Base-by-base conservation (phyloP, 345 rosid species). In the Aethionema arabicum region DNA sequence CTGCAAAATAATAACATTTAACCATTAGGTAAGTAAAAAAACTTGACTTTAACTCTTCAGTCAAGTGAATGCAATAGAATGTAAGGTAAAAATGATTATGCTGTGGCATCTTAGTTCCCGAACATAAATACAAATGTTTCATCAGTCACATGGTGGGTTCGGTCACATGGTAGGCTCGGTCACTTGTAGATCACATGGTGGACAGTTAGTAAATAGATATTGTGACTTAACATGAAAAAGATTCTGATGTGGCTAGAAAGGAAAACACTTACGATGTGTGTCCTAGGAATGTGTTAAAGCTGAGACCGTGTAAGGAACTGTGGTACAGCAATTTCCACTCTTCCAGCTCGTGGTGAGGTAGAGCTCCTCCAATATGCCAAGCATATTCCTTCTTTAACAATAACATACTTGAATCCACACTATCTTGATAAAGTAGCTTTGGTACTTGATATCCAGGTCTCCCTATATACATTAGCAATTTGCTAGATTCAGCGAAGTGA, bases 351-450 rank as follows among this genome's bases (percentile, higher is more conserved):
- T 76, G 80, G 13, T 74, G 91, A 48, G 96, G 76, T 67, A 92
- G 88, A 56, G 80, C 83, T 65, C 98, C 98, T 71, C 89, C 98
- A 59, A 92, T 85, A 67, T 87, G 90, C 96, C 98, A 89, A 59
- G 98, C 95, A 69, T 83, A 87, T 72, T 85, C 96, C 56, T 80
- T 72, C 67, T 76, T 82, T 69, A 89, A 56, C 53, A 89, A 30
- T 41, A 88, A 59, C 32, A 67, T 38, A 12, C 54, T 73, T 38
- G 91, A 72, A 69, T 79, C 72, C 13, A 85, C 64, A 62, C 72
- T 77, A 52, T 83, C 84, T 36, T 65, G 59, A 72, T 59, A 60
- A 15, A 75, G 44, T 74, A 92, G 72, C 3, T n/a, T 72, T 52
- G 98, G 96, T 68, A 85, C 82, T 75, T 83, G 91, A 52, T 73